Conservation (phyloP, 1,139 yeast species). For the Scheffersomyces cryptocercus region DNA sequence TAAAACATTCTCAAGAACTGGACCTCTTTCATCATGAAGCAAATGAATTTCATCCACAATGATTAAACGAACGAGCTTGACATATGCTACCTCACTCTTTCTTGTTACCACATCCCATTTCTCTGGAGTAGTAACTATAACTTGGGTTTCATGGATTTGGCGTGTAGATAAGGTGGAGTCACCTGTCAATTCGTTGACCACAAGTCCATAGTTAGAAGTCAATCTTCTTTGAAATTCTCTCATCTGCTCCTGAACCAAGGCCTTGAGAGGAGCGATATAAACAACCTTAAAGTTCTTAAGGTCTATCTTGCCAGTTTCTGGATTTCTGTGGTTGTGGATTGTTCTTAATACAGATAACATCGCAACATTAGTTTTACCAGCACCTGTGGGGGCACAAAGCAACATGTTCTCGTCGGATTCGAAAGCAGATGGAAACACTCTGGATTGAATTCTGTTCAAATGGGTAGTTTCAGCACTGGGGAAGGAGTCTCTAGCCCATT, state of each 20-base stretch:
- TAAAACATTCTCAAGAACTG: conserved; percentile 86
- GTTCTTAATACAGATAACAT: conserved; percentile 72
- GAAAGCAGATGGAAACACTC: conserved; percentile 78
- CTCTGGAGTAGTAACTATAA: conserved; percentile 91
- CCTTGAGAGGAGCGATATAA: conserved; percentile 92
- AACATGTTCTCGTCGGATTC: conserved; percentile 68
- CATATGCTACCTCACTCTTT: conserved; percentile 65
- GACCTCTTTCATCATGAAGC: conserved; percentile 93
- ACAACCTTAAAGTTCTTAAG: conserved; percentile 71
- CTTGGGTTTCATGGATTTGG: conserved; percentile 77
- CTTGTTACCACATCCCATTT: conserved; percentile 97
- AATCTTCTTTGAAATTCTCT: conserved; percentile 79
- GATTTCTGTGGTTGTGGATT: conserved; percentile 53
- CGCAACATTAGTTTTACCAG: conserved; percentile 97
- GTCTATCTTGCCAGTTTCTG: conserved; percentile 48
- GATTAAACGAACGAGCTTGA: conserved; percentile 62
- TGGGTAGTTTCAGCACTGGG: conserved; percentile 65
- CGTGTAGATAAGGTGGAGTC: conserved; percentile 77
- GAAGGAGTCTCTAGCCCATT: conserved; percentile 80
- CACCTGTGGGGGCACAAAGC: conserved; percentile 98
- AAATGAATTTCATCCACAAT: conserved; percentile 93
- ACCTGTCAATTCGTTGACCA: conserved; percentile 88
- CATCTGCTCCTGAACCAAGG: conserved; percentile 93
- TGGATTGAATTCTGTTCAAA: conserved; percentile 82
- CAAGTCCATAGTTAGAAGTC: conserved; percentile 59